Base-by-base conservation (phyloP, 2,329 filamentous ascomycete species). In the Dichotomopilus funicola region DNA sequence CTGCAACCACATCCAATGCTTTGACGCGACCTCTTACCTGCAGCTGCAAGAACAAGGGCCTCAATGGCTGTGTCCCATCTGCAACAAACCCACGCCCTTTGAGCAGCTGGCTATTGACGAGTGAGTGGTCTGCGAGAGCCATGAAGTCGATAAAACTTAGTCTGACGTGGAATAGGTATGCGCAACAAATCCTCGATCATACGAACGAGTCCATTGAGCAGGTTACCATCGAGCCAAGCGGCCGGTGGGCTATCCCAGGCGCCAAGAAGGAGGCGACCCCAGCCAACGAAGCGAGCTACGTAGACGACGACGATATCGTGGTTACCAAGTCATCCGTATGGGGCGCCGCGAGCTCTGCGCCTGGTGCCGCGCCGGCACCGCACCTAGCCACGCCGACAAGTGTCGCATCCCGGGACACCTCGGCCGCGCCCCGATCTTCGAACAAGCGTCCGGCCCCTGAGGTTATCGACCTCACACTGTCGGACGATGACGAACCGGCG, bases 11-110 rank as follows among this genome's bases (percentile, higher is more conserved):
- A 88, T 94, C 33, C 90, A 95, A 67, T 99, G 94, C 68, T 99
- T 97, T 64, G 94, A 99, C 69, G 92, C 88, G 3, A 86, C 83
- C 3, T 95, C 90, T 1, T 99, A 96, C 68, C 78, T 99, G 19
- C 89, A 96, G 64, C 74, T 99, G 34, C 92, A 97, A 68, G 91
- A 97, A 68, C 94, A 99, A 74, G 92, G 90, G 0, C 94, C 94
- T 0, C 95, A 94, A 13, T 99, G 94, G 94, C 78, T 85, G n/a
- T 99, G 94, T 66, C 94, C 94, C 0, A 86, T 96, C 27, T 99
- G 94, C 75, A 92, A 87, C 71, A 95, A 91, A 66, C 73, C 82
- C 0, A 86, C 91, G 1, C 83, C 85, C 0, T 99, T 89, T 69
- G 87, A 92, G 50, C 85, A 82, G 48, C 74, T 99, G 31, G 90